Evolutionary conservation across 164 flowering plant genomes (phyloP).

Genomic region (Platanus orientalis): DNA sequence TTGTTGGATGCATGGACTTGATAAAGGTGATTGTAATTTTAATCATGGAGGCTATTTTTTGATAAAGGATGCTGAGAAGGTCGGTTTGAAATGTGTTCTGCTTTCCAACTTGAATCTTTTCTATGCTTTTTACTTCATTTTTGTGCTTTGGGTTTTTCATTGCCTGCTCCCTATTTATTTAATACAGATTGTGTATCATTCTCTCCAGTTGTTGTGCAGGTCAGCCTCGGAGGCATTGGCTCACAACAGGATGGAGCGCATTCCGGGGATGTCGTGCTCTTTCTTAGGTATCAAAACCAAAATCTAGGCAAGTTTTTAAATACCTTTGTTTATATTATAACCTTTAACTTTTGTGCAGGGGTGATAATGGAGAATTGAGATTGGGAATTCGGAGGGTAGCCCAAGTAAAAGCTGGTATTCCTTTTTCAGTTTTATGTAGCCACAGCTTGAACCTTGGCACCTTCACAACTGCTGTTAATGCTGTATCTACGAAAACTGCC

Average conservation of each 20-base stretch:
- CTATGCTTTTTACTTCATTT: not conserved
- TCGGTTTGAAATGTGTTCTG: conserved; percentile 17
- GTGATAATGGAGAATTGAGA: no score
- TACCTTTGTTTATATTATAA: no score
- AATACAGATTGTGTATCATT: no score
- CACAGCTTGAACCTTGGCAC: conserved; percentile 38
- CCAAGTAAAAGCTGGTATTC: conserved; percentile 41
- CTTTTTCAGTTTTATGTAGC: conserved; percentile 25
- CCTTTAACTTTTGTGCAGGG: no score
- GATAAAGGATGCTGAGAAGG: conserved; percentile 94
- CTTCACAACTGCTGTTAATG: conserved; percentile 46
- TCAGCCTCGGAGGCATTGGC: no score
- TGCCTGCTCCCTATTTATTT: no score
- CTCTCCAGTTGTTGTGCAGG: no score
- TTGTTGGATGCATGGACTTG: conserved; percentile 65
- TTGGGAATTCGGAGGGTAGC: conserved; percentile 81
- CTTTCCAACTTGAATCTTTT: not conserved
- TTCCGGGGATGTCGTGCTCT: no score
- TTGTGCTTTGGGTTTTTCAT: no score
- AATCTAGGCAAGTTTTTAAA: no score
- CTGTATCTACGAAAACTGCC: conserved; percentile 45
- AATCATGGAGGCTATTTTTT: conserved; percentile 92
- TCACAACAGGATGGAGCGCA: no score
- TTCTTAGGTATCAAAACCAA: no score
- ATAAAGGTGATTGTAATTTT: conserved; percentile 72